These are phyloP conservation scores for Rhizopus arrhizus DNA, from an alignment of 371 early-diverging fungal species.

Conservation along the genomic window DNA sequence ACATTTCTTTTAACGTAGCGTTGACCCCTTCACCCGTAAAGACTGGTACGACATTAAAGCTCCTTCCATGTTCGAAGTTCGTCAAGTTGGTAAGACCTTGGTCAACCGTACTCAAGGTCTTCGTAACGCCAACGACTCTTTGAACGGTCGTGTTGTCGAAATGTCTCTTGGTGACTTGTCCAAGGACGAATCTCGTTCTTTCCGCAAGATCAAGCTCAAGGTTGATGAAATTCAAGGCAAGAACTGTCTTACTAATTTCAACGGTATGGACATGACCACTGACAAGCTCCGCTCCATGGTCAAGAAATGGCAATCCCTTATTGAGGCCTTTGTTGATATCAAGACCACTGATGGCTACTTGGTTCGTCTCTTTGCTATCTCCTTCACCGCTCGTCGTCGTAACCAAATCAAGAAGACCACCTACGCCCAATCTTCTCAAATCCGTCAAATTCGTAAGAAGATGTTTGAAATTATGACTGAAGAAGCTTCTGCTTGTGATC, in stretches of 20 bases:
- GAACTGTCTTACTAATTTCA: constrained; percentile 98
- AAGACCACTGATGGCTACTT: constrained; percentile 99
- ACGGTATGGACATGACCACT: constrained; percentile 99
- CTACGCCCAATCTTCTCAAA: constrained; percentile 94
- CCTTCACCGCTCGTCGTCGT: constrained; percentile 93
- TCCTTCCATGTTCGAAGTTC: constrained; percentile 93
- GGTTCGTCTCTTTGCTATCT: constrained; percentile 95
- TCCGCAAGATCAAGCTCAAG: constrained; percentile 97
- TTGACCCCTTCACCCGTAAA: constrained; percentile 97
- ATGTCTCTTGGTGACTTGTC: constrained; percentile 96
- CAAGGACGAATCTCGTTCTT: constrained; percentile 90
- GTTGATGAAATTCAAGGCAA: constrained; percentile 97
- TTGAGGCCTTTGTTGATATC: constrained; percentile 97
- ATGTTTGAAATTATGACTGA: constrained; percentile 96
- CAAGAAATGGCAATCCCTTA: constrained; percentile 99
- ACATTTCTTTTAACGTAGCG: constrained; percentile 41
- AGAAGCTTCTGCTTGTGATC: constrained; percentile 83
- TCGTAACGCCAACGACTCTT: constrained; percentile 89
- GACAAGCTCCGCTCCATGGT: constrained; percentile 99
- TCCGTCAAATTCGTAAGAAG: constrained; percentile 97
- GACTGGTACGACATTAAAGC: constrained; percentile 99
- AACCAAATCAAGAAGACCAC: constrained; percentile 96
- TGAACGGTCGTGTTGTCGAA: constrained; percentile 96
- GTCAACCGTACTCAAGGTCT: constrained; percentile 98
- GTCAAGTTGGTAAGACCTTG: constrained; percentile 95